Percentiles rank a stretch among this genome's conserved stretches.
Evolutionary conservation across 768 basidiomycete species (phyloP).

Genomic region (Boletus bicolor): DNA sequence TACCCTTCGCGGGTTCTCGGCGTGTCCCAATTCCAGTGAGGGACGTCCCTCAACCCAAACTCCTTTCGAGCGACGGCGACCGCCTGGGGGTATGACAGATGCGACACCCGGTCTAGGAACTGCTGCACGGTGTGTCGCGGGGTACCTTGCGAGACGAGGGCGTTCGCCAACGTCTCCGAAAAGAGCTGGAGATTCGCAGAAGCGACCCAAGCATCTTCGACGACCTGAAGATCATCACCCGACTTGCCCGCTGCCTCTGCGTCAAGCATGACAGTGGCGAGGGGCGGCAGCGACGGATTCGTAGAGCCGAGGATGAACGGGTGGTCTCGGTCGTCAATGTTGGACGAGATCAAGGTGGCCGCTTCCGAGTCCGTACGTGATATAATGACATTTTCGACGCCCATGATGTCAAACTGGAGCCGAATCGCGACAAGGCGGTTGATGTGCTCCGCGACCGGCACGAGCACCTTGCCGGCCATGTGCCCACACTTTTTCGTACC

Average conservation of each 20-base stretch:
- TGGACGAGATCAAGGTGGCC: conserved; percentile 93
- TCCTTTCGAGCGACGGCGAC: conserved; percentile 73
- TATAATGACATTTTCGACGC: conserved; percentile 90
- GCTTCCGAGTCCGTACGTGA: conserved; percentile 97
- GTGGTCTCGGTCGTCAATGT: conserved; percentile 97
- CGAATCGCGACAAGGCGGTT: conserved; percentile 97
- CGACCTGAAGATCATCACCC: conserved; percentile 76
- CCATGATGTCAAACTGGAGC: conserved; percentile 97
- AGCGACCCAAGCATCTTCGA: conserved; percentile 86
- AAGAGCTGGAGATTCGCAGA: conserved; percentile 80
- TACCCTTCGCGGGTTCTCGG: conserved; percentile 94
- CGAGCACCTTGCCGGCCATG: conserved; percentile 95
- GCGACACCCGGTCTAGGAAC: conserved; percentile 62
- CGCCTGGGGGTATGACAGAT: conserved; percentile 66
- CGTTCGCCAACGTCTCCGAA: conserved; percentile 65
- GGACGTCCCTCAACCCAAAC: conserved; percentile 68
- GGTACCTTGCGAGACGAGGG: conserved; percentile 58
- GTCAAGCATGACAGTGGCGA: conserved; percentile 78
- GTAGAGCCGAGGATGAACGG: conserved; percentile 93
- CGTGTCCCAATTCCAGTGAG: conserved; percentile 94
- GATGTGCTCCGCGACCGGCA: conserved; percentile 96
- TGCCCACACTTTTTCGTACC: conserved; percentile 96
- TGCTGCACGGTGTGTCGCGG: conserved; percentile 48
- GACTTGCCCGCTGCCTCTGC: conserved; percentile 80
- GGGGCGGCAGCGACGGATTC: conserved; percentile 62